Percentiles rank a stretch among this genome's conserved stretches.
These are phyloP conservation scores for Choiromyces venosus DNA, from an alignment of 495 filamentous ascomycete species.

Conservation along the genomic window DNA sequence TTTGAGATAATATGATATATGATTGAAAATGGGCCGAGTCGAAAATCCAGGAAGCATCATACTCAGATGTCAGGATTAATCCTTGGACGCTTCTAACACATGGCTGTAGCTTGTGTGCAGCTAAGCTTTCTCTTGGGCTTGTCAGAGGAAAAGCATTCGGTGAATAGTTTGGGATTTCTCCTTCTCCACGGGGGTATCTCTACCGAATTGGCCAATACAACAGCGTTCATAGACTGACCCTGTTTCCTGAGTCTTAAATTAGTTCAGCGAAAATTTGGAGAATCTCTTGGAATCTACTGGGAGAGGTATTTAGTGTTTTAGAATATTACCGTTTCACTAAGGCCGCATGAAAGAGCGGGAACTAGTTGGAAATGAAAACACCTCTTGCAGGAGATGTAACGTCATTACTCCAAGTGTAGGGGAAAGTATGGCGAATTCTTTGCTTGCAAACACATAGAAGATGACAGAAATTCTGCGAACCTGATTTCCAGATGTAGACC, in stretches of 20 bases:
- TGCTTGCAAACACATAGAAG: background rate
- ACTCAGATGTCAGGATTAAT: background rate
- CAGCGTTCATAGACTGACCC: background rate
- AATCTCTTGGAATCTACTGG: background rate
- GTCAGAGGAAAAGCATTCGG: background rate
- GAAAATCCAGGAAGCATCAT: background rate
- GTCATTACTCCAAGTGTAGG: background rate
- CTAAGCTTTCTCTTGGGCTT: background rate
- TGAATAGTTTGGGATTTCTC: background rate
- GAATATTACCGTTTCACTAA: background rate
- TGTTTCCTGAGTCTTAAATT: background rate
- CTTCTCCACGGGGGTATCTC: background rate
- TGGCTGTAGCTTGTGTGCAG: background rate
- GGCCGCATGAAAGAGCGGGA: background rate
- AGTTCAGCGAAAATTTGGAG: background rate
- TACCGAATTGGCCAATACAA: background rate
- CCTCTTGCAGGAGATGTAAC: background rate
- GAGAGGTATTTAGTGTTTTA: background rate
- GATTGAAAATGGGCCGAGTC: background rate
- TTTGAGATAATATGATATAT: background rate
- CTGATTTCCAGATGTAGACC: background rate
- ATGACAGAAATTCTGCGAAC: background rate
- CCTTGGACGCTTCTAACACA: background rate
- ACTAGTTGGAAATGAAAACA: background rate
- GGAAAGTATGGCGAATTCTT: background rate